These are phyloP conservation scores for Monosporascus cannonballus DNA, from an alignment of 2,329 filamentous ascomycete species.

Conservation along the genomic window DNA sequence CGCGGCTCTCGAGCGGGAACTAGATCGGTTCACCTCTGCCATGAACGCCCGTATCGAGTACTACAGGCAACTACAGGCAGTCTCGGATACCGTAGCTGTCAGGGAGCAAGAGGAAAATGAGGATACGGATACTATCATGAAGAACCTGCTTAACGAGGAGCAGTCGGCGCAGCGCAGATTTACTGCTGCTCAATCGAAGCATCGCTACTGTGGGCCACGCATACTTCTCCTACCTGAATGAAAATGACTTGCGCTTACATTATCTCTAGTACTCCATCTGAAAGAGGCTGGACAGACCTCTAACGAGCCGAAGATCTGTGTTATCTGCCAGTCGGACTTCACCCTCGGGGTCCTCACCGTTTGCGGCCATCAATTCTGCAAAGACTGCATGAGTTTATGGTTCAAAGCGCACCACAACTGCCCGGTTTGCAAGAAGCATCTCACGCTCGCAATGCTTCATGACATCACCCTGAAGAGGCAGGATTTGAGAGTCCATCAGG, in stretches of 20 bases:
- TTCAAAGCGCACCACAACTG: slow-evolving; percentile 69
- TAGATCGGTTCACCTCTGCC: slow-evolving; percentile 66
- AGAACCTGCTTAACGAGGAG: slow-evolving; percentile 38
- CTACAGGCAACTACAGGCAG: slow-evolving; percentile 80
- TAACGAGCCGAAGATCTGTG: slow-evolving; percentile 64
- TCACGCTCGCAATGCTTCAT: slow-evolving; percentile 66
- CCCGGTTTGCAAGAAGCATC: slow-evolving; percentile 71
- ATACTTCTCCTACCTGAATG: background rate
- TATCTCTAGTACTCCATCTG: slow-evolving; percentile 43
- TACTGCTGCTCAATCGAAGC: slow-evolving; percentile 61
- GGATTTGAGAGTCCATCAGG: slow-evolving; percentile 61
- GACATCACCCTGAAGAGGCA: slow-evolving; percentile 79
- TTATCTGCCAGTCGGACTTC: slow-evolving; percentile 78
- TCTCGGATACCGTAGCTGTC: slow-evolving; percentile 81
- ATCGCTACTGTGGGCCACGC: slow-evolving; percentile 56
- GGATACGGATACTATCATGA: slow-evolving; percentile 29
- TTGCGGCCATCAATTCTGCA: slow-evolving; percentile 90
- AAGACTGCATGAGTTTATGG: slow-evolving; percentile 79
- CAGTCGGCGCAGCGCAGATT: slow-evolving; percentile 51
- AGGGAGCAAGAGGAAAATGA: slow-evolving; percentile 61
- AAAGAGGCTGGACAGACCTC: slow-evolving; percentile 54
- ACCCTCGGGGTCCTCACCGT: slow-evolving; percentile 75
- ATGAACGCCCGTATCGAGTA: slow-evolving; percentile 87
- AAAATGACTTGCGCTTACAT: slow-evolving; percentile 11
- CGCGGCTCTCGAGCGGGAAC: slow-evolving; percentile 56